Evolutionary conservation across 805 yeast species (phyloP).

Genomic region (Wickerhamiella australiensis): DNA sequence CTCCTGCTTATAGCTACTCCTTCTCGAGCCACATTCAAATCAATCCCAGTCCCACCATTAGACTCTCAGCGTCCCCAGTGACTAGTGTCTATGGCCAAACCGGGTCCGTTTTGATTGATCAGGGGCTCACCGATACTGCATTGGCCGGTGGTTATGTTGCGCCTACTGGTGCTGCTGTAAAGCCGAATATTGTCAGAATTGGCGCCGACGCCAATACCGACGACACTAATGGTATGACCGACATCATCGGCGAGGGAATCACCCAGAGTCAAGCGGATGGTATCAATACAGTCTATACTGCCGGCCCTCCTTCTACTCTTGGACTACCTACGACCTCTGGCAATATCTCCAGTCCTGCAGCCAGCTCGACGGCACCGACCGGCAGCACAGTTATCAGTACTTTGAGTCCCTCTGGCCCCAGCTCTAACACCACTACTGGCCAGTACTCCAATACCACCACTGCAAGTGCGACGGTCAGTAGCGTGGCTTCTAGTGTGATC

Average conservation of each 20-base stretch:
- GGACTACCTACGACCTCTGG: neutral
- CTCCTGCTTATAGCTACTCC: slow-evolving; percentile 18
- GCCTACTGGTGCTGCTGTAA: neutral
- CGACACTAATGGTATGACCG: slow-evolving; percentile 7
- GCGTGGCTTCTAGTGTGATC: neutral
- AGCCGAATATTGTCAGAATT: neutral
- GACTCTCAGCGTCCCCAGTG: neutral
- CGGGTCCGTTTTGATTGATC: neutral
- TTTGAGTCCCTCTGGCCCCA: neutral
- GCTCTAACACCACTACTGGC: neutral
- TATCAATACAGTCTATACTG: slow-evolving; percentile 1
- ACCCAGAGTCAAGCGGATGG: slow-evolving; percentile 2
- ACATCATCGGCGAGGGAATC: neutral
- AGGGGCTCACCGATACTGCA: slow-evolving; percentile 2
- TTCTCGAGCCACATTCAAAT: slow-evolving; percentile 7
- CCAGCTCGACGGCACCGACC: slow-evolving; percentile 8
- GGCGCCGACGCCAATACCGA: neutral
- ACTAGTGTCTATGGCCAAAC: slow-evolving; percentile 5
- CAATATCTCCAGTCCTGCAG: slow-evolving; percentile 11
- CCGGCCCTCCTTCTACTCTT: slow-evolving; percentile 7
- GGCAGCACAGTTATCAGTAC: neutral
- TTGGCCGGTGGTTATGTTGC: neutral
- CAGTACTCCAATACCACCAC: neutral
- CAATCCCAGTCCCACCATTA: slow-evolving; percentile 7
- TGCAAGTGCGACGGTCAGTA: too few relatives aligned